A percentile compares a stretch with the other conserved stretches of the same genome.
Conservation (phyloP, 2,329 filamentous ascomycete genomes). For the Trichothecium roseum region DNA sequence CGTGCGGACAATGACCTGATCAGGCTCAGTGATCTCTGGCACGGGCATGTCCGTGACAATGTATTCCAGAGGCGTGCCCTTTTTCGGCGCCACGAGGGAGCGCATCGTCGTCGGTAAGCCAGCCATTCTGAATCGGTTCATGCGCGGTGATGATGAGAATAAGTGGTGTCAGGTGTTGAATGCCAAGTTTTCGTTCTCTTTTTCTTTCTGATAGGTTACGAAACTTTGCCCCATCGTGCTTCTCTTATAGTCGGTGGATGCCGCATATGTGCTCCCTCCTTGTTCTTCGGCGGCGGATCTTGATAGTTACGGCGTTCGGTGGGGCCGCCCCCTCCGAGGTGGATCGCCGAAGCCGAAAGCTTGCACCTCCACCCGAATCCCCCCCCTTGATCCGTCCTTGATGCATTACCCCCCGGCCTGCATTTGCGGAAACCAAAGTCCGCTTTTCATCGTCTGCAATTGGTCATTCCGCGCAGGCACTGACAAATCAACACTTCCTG, state of each 20-base stretch:
- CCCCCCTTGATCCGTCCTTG: too few species aligned
- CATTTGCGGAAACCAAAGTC: too few species aligned
- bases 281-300: too few species aligned
- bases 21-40: slow-evolving; percentile 29
- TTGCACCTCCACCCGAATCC: too few species aligned
- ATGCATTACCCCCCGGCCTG: too few species aligned
- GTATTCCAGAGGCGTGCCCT: slow-evolving; percentile 25
- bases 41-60: slow-evolving; percentile 30
- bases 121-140: slow-evolving; percentile 12
- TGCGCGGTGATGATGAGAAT: neutral
- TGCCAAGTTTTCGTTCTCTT: neutral
- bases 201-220: neutral
- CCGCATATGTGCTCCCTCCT: too few species aligned
- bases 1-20: slow-evolving; percentile 31
- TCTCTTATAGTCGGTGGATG: neutral
- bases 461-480: too few species aligned
- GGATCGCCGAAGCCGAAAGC: too few species aligned
- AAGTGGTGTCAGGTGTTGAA: slow-evolving; percentile 1
- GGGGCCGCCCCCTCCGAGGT: too few species aligned
- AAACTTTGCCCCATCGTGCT: neutral
- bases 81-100: slow-evolving; percentile 28
- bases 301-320: too few species aligned
- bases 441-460: too few species aligned
- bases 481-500: too few species aligned
- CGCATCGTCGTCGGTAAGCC: slow-evolving; percentile 28